These are phyloP conservation scores for Calonectria pseudoreteaudii DNA, from an alignment of 2,329 filamentous ascomycete genomes.

Conservation along the genomic window DNA sequence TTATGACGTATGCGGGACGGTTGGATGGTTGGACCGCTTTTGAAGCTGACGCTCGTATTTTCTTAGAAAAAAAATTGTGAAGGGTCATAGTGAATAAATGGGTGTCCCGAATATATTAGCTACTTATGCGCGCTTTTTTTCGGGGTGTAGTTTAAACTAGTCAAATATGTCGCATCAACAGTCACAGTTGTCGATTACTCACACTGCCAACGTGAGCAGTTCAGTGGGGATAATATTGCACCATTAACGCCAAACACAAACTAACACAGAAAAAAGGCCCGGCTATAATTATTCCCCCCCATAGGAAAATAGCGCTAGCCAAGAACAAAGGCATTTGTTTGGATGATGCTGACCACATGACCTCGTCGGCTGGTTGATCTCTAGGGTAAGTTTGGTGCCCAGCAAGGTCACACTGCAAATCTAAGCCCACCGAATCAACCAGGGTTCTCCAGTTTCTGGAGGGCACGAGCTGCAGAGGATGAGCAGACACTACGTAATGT, in stretches of 20 bases:
- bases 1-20: not conserved
- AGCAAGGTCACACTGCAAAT: constrained; percentile 1
- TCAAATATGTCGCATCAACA: not conserved
- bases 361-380: not conserved
- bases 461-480: not conserved
- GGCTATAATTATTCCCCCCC: not conserved
- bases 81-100: not conserved
- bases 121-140: not conserved
- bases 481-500: constrained; percentile 15
- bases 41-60: not conserved
- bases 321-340: not conserved
- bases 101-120: not conserved
- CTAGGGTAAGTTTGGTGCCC: constrained; percentile 22
- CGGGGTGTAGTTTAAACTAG: not conserved
- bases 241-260: not conserved
- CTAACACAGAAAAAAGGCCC: not conserved
- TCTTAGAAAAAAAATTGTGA: not conserved
- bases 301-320: not conserved
- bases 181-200: not conserved
- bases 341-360: constrained; percentile 14
- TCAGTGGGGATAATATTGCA: not conserved
- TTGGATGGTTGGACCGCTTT: not conserved
- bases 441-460: constrained; percentile 19
- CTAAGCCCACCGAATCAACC: constrained; percentile 12
- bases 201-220: not conserved